Evolutionary conservation across 2,329 filamentous ascomycete genomes (phyloP), one percentile per base, ranked within the genome.

Genomic region (Madurella fahalii): DNA sequence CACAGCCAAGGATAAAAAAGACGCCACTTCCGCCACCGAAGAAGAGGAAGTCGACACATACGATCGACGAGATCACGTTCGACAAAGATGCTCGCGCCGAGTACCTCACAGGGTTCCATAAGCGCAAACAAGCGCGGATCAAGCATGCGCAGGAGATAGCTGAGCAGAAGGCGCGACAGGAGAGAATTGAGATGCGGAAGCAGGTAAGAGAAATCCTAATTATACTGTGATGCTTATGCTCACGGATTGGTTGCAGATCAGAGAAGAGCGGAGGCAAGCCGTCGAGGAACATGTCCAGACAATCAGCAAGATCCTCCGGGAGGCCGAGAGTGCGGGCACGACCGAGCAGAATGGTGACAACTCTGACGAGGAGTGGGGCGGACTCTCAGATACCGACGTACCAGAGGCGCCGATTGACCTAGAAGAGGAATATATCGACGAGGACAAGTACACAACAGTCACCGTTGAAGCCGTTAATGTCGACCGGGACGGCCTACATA

Each of bases 41-140:
- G 72, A 86, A 84, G 66, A 78, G 87, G 61, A 89, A 87, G 69
- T 70, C 71, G 58, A 67, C 78, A 13, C 75, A 77, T 44, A 73
- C 77, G 40, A 77, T 89, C 57, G 89, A 92, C 67, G 90, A 95
- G 69, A 87, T 99, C 70, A 83, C 77, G 50, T 99, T 97, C 74
- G 91, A 99, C 74, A 74, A 80, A 58, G 78, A 80, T 58, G 89
- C 89, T 44, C 86, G 94, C 61, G 77, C 87, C 61, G 91, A 97
- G 67, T 99, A 89, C 68, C 79, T 99, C 54, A 96, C 91, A 0
- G 94, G 94, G 2, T 99, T 99, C 73, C 92, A 93, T 77, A 99
- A 97, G 79, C 87, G 94, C 71, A 97, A 96, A 72, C 75, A 89
- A 50, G 87, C 90, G 69, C 82, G 94, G 39, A 84, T 86, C 62